Evolutionary conservation across 148 eudicot species (phyloP).

Genomic region (Vaccinium macrocarpon): DNA sequence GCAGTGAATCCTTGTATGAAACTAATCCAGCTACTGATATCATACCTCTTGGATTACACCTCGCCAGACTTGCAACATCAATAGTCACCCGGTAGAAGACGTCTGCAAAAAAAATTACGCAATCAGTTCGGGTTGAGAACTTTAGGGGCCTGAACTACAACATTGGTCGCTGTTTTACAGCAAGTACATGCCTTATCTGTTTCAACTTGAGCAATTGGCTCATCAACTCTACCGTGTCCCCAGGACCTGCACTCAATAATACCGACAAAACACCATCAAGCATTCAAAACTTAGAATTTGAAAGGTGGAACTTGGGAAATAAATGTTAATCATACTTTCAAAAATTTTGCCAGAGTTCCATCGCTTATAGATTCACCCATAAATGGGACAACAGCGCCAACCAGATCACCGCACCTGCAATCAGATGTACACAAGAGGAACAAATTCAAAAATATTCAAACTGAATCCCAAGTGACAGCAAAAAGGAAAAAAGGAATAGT

Average conservation of each 20-base stretch:
- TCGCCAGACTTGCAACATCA: conserved; percentile 89
- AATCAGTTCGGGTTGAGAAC: not conserved
- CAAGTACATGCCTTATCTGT: conserved; percentile 72
- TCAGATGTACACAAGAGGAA: conserved; percentile 8
- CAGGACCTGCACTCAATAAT: conserved; percentile 58
- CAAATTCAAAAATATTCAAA: not conserved
- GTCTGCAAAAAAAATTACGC: conserved; percentile 2
- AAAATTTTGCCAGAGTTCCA: conserved; percentile 82
- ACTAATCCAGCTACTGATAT: conserved; percentile 1
- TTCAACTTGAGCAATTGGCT: conserved; percentile 92
- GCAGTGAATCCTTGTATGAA: not conserved
- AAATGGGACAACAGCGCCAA: conserved; percentile 89
- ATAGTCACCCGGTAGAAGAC: conserved; percentile 64
- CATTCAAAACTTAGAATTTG: not conserved
- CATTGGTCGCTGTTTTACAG: not conserved
- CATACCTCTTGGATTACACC: conserved; percentile 75
- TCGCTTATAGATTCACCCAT: conserved; percentile 97
- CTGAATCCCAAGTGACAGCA: not conserved
- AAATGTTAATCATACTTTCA: conserved; percentile 61
- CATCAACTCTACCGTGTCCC: conserved; percentile 87
- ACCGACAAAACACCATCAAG: conserved; percentile 13
- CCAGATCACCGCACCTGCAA: conserved; percentile 57
- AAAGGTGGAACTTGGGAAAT: not conserved
- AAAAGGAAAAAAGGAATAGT: conserved; percentile 2
- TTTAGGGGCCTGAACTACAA: not conserved